Evolutionary conservation across 1,284 basidiomycete species (phyloP).

Genomic region (Schizophyllum amplum): DNA sequence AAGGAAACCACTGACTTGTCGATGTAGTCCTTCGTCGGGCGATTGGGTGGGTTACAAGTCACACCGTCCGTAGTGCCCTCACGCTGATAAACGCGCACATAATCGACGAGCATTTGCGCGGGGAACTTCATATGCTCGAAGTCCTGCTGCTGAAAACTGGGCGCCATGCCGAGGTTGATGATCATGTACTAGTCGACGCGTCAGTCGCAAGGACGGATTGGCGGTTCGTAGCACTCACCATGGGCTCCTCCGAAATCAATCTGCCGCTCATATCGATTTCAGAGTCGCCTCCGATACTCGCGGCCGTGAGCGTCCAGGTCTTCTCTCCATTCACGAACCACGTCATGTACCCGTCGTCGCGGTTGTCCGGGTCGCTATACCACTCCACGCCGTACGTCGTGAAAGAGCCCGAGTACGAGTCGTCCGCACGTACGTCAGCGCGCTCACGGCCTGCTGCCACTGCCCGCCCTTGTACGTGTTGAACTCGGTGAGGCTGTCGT

Average conservation of each 20-base stretch:
- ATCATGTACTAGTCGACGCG: slow-evolving; percentile 37
- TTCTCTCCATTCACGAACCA: slow-evolving; percentile 48
- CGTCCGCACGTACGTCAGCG: slow-evolving; percentile 36
- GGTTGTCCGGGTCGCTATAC: slow-evolving; percentile 44
- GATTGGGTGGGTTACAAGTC: slow-evolving; percentile 37
- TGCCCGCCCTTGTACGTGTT: slow-evolving; percentile 62
- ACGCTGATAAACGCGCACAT: slow-evolving; percentile 54
- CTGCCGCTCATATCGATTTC: slow-evolving; percentile 38
- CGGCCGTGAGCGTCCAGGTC: slow-evolving; percentile 49
- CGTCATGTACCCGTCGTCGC: slow-evolving; percentile 47
- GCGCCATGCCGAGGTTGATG: slow-evolving; percentile 51
- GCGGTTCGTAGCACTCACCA: slow-evolving; percentile 29
- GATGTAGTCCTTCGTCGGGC: slow-evolving; percentile 38
- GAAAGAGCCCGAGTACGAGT: slow-evolving; percentile 39
- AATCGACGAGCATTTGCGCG: slow-evolving; percentile 48
- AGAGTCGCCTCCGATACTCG: slow-evolving; percentile 42
- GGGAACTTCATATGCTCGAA: slow-evolving; percentile 47
- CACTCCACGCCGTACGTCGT: slow-evolving; percentile 55
- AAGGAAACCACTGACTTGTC: slow-evolving; percentile 22
- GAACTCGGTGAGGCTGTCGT: slow-evolving; percentile 34
- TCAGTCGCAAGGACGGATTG: slow-evolving; percentile 1
- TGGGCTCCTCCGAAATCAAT: slow-evolving; percentile 49
- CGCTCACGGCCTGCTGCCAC: slow-evolving; percentile 63
- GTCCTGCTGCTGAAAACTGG: slow-evolving; percentile 46
- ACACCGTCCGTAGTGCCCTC: slow-evolving; percentile 31